Conservation (phyloP, 2,329 filamentous ascomycete genomes). For the Cryoendolithus antarcticus region DNA sequence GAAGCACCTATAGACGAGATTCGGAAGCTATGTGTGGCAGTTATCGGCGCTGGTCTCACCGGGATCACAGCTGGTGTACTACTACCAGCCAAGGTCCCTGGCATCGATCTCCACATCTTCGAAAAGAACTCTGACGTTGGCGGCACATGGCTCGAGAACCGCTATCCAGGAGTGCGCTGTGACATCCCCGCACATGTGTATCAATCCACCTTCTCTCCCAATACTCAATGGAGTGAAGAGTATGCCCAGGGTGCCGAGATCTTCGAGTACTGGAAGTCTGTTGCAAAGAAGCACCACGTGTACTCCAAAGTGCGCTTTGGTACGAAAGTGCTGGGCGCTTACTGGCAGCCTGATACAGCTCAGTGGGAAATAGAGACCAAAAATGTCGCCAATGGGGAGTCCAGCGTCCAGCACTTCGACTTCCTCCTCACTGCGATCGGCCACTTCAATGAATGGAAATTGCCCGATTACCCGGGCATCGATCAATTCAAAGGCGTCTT, state of each 20-base stretch:
- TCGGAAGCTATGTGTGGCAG: constrained; percentile 25
- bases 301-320: constrained; percentile 45
- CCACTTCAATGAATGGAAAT: constrained; percentile 52
- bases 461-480: constrained; percentile 43
- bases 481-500: constrained; percentile 22
- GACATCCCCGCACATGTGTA: constrained; percentile 61
- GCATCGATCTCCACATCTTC: constrained; percentile 51
- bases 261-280: constrained; percentile 49
- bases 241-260: constrained; percentile 59
- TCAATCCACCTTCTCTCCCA: constrained; percentile 55
- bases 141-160: constrained; percentile 37
- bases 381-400: constrained; percentile 16
- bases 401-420: constrained; percentile 38
- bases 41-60: constrained; percentile 52
- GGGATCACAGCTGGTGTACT: constrained; percentile 54
- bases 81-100: constrained; percentile 56
- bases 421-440: constrained; percentile 53
- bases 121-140: constrained; percentile 56
- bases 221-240: constrained; percentile 55
- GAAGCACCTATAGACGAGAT: constrained; percentile 19
- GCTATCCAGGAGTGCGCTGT: constrained; percentile 54
- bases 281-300: constrained; percentile 53
- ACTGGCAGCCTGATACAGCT: constrained; percentile 41
- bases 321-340: constrained; percentile 42
- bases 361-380: constrained; percentile 48